These are phyloP conservation scores for Otatea glauca DNA, from an alignment of 176 grass and related monocot genomes.

Conservation along the genomic window DNA sequence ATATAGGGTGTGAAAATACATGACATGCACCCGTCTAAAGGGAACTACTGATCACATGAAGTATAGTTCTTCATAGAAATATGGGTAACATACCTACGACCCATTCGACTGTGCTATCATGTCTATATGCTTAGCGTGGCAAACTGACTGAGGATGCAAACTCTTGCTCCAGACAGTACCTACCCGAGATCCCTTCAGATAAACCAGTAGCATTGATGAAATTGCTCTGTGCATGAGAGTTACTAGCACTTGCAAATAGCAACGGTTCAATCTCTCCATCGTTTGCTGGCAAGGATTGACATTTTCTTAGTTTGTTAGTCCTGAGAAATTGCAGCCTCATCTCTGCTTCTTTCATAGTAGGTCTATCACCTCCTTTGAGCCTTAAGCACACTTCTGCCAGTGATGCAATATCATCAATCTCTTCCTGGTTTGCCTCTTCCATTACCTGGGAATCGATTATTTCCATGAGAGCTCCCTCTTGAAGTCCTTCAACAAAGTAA, in stretches of 20 bases:
- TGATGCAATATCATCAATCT: slow-evolving; percentile 25
- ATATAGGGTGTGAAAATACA: too few relatives aligned
- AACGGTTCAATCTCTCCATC: slow-evolving; percentile 27
- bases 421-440: slow-evolving; percentile 30
- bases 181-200: neutral
- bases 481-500: slow-evolving; percentile 33
- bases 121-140: neutral
- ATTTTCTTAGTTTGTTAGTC: slow-evolving; percentile 16
- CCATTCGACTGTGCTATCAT: neutral
- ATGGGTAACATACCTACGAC: too few relatives aligned
- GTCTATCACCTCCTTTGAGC: slow-evolving; percentile 40
- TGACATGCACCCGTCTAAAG: too few relatives aligned
- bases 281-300: neutral
- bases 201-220: too few relatives aligned
- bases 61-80: too few relatives aligned
- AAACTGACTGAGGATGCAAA: neutral
- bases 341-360: slow-evolving; percentile 51
- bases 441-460: slow-evolving; percentile 32
- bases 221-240: neutral
- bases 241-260: neutral
- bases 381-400: slow-evolving; percentile 43
- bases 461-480: neutral
- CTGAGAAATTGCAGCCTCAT: slow-evolving; percentile 48
- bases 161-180: slow-evolving; percentile 43
- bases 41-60: too few relatives aligned